Evolutionary conservation across 1,284 basidiomycete species (phyloP), one percentile per base, ranked within the genome.

Genomic region (Fomitopsis palustris): DNA sequence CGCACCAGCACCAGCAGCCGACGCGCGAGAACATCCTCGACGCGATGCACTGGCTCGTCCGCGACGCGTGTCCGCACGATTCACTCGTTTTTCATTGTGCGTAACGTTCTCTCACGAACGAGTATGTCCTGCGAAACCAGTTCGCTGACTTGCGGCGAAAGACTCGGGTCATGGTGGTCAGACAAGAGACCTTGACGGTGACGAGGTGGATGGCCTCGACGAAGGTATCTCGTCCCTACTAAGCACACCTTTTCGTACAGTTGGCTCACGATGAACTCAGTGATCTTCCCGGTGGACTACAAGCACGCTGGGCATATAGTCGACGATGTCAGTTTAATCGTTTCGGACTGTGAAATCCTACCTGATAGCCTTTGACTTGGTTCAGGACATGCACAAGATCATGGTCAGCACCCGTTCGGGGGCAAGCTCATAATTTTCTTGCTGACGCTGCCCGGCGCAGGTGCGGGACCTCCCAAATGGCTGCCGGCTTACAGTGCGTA

Each of bases 61-160:
- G 77, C 27, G 85, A 80, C 61, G 93, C 94, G 1, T 76, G 78
- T 31, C 77, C 82, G 4, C 81, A 96, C 64, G 95, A 96, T 72
- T 88, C 93, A 1, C 75, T 96, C 10, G 93, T 96, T 73, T 90
- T 96, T 72, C 93, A 96, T 67, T 96, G 88, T 88, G 85, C n/a
- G n/a, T n/a, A n/a, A 73, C 8, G n/a, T 25, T 21, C 16, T 7
- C n/a, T 51, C 16, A 4, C 6, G 21, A n/a, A 49, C 12, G 25
- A 23, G 9, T 23, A 25, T 38, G 14, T 8, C 19, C 17, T 19
- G 16, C 31, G 29, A 17, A 16, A 7, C 14, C 31, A 41, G n/a
- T 6, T 4, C 2, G 21, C 29, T 38, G 55, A 14, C 41, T 14
- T 8, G n/a, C 14, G 25, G 43, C 25, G n/a, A 14, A 45, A 88